Evolutionary conservation across 2,329 filamentous ascomycete genomes (phyloP), one percentile per base, ranked within the genome.

Genomic region (Microthyrium microscopicum): DNA sequence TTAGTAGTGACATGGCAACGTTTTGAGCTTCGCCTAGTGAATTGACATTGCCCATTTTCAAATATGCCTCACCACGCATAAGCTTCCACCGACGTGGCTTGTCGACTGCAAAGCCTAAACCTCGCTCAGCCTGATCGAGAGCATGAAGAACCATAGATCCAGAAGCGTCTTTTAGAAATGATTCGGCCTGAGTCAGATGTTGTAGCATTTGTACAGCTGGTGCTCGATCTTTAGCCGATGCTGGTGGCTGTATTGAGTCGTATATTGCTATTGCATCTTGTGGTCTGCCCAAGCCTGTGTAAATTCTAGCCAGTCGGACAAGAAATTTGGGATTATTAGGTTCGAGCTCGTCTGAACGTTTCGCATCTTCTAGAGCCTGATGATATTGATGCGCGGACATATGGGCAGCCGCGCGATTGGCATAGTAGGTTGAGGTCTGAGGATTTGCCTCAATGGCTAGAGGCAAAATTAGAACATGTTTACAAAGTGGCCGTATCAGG

Each of bases 71-170:
- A 38, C 82, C 87, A 22, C 82, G 74, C 74, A 98, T 77, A 40
- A 95, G 62, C 50, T 79, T 80, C 89, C 89, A 98, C 58, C 89
- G 89, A 50, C 87, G 73, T 24, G 89, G 89, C 57, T 77, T 80
- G 46, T 69, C 65, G 16, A 83, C 82, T n/a, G 72, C 70, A 8
- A 62, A 47, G 8, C 82, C 85, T 4, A 98, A 68, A 3, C 76
- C 68, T 48, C 77, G 76, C 51, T 89, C 82, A 6, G 89, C 89
- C 58, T 89, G 78, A 46, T 95, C 85, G 26, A 98, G 68, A 7
- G 84, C 87, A 55, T 89, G 82, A 34, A 93, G 64, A 12, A 81
- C 82, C 85, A 95, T 89, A 17, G 84, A 93, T 28, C 82, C 82
- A 30, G 79, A 75, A 2, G 76, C 80, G 34, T 73, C 70, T 34